phyloP scores from a whole-genome alignment of 2,329 filamentous ascomycete genomes.

The Leptodontidium sp. region DNA sequence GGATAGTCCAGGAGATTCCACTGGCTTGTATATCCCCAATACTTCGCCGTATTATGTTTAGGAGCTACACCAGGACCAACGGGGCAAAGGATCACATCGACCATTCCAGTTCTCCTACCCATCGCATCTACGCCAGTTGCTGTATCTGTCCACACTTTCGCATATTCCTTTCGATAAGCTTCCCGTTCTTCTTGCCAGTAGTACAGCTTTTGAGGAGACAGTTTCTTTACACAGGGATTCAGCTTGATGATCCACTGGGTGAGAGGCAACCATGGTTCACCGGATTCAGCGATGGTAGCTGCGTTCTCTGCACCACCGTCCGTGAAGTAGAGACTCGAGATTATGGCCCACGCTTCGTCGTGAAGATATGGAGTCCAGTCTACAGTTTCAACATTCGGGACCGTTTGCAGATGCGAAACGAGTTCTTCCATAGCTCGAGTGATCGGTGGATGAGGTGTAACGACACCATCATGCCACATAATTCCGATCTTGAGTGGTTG shows the following conservation, averaged over 20 bases:
- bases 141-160: conserved; percentile 37
- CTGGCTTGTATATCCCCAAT: conserved; percentile 69
- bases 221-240: conserved; percentile 35
- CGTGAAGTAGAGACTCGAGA: conserved; percentile 34
- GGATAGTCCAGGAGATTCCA: conserved; percentile 76
- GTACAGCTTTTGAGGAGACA: conserved; percentile 33
- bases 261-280: conserved; percentile 32
- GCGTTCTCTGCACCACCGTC: conserved; percentile 36
- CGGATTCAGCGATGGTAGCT: conserved; percentile 28
- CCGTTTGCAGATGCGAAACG: conserved; percentile 13
- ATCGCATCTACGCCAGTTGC: conserved; percentile 41
- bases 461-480: conserved; percentile 36
- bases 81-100: conserved; percentile 69
- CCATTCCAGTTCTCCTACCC: conserved; percentile 32
- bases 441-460: conserved; percentile 32
- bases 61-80: conserved; percentile 61
- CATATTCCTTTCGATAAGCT: conserved; percentile 42
- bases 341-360: conserved; percentile 35
- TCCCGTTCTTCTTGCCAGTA: conserved; percentile 48
- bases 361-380: conserved; percentile 35
- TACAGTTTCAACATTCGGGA: conserved; percentile 33
- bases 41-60: conserved; percentile 56
- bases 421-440: conserved; percentile 32
- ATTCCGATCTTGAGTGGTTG: conserved; percentile 49
- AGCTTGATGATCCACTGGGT: conserved; percentile 39